A percentile compares a stretch with the other conserved stretches of the same genome.
phyloP scores from a whole-genome alignment of 768 basidiomycete species.

The Podaxis carcinomalis region DNA sequence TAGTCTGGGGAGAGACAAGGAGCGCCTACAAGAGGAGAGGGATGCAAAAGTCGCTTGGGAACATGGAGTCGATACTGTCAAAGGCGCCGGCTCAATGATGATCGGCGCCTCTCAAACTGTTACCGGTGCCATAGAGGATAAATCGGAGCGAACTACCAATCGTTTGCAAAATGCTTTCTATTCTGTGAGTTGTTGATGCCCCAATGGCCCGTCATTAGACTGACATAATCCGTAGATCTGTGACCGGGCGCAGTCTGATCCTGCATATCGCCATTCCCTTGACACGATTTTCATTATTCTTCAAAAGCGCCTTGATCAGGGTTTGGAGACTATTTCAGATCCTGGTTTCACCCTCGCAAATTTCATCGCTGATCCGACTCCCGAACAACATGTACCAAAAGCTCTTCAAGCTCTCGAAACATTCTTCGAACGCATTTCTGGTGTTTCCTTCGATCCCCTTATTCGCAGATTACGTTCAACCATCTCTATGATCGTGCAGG shows the following conservation, averaged over 20 bases:
- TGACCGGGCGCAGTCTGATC: conserved; percentile 60
- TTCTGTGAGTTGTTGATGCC: conserved; percentile 32
- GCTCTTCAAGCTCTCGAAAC: conserved; percentile 47
- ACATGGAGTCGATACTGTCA: conserved; percentile 63
- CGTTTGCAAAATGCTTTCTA: conserved; percentile 49
- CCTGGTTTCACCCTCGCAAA: conserved; percentile 45
- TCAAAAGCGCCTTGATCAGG: conserved; percentile 52
- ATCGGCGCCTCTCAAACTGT: conserved; percentile 52
- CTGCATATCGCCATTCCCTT: conserved; percentile 53
- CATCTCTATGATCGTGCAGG: conserved; percentile 45
- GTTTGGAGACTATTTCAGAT: conserved; percentile 45
- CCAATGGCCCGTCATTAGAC: background rate
- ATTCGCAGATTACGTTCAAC: conserved; percentile 36
- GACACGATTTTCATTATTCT: conserved; percentile 52
- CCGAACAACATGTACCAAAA: conserved; percentile 55
- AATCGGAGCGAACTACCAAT: conserved; percentile 33
- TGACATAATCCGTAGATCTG: conserved; percentile 38
- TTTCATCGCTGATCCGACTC: conserved; percentile 59
- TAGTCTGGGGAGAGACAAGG: conserved; percentile 47
- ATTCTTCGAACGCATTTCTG: conserved; percentile 48
- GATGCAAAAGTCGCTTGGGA: conserved; percentile 57
- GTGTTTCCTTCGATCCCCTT: conserved; percentile 47
- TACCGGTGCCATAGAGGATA: conserved; percentile 37
- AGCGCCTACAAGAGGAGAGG: conserved; percentile 41
- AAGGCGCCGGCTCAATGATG: conserved; percentile 48